Conservation (phyloP, 2,329 filamentous ascomycete genomes). For the Drechmeria coniospora region DNA sequence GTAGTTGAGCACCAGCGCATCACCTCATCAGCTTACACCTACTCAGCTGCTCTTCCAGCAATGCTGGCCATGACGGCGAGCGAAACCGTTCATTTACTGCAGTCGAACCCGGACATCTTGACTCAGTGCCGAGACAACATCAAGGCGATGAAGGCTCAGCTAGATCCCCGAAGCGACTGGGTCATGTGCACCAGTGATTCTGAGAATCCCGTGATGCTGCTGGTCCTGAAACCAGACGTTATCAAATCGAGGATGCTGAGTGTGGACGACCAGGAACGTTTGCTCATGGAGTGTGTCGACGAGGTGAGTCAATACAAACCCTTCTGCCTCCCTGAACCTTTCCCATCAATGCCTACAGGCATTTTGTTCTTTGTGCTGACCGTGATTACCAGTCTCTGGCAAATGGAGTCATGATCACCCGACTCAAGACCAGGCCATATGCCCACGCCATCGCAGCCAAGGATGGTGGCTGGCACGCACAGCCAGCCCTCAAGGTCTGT, state of each 20-base stretch:
- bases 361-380: slow-evolving; percentile 4
- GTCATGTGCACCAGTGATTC: slow-evolving; percentile 62
- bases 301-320: slow-evolving; percentile 53
- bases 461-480: slow-evolving; percentile 53
- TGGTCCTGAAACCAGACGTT: slow-evolving; percentile 72
- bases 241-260: slow-evolving; percentile 53
- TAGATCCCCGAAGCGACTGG: slow-evolving; percentile 92
- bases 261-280: slow-evolving; percentile 62
- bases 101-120: slow-evolving; percentile 74
- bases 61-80: slow-evolving; percentile 91
- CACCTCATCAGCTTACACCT: slow-evolving; percentile 82
- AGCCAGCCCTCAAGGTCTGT: slow-evolving; percentile 80
- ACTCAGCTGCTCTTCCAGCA: slow-evolving; percentile 84
- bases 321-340: too few species aligned
- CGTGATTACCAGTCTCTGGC: slow-evolving; percentile 47
- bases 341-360: too few species aligned
- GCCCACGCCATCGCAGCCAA: slow-evolving; percentile 46
- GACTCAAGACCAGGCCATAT: slow-evolving; percentile 65
- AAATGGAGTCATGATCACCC: slow-evolving; percentile 80
- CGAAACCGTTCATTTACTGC: slow-evolving; percentile 73
- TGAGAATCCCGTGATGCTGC: slow-evolving; percentile 78
- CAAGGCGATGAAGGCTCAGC: slow-evolving; percentile 66
- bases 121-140: slow-evolving; percentile 72
- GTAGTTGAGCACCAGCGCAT: slow-evolving; percentile 95
- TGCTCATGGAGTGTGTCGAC: slow-evolving; percentile 87